phyloP scores from a whole-genome alignment of 495 filamentous ascomycete species.

The Podospora anserina region DNA sequence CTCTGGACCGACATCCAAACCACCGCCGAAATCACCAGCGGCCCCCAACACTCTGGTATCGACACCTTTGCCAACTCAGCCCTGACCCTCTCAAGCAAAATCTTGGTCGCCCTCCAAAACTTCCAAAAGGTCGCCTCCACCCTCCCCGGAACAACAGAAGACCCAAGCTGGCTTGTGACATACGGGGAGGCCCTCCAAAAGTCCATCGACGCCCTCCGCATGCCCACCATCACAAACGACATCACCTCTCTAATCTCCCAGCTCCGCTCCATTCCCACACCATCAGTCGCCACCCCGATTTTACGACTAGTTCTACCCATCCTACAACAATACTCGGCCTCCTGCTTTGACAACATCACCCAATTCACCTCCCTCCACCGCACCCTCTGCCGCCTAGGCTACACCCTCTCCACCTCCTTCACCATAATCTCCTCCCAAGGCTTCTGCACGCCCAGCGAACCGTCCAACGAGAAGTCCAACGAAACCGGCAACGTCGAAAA shows the following conservation, averaged over 20 bases:
- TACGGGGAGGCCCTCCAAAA: constrained; percentile 56
- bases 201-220: constrained; percentile 56
- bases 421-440: constrained; percentile 73
- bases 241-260: constrained; percentile 48
- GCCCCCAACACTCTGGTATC: constrained; percentile 17
- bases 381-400: constrained; percentile 67
- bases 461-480: constrained; percentile 61
- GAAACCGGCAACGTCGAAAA: constrained; percentile 74
- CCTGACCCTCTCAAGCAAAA: constrained; percentile 54
- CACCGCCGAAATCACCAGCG: constrained; percentile 16
- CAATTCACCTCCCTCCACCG: constrained; percentile 59
- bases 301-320: constrained; percentile 69
- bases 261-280: constrained; percentile 49
- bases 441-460: constrained; percentile 84
- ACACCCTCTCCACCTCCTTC: constrained; percentile 71
- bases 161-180: constrained; percentile 59
- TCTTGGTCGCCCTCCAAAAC: constrained; percentile 71
- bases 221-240: constrained; percentile 47
- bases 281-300: constrained; percentile 51
- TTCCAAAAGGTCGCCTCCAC: constrained; percentile 49
- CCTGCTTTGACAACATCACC: constrained; percentile 51
- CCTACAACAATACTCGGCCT: constrained; percentile 64
- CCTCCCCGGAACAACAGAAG: constrained; percentile 53
- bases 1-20: constrained; percentile 40
- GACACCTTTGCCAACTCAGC: constrained; percentile 49